Percentiles rank a stretch among this genome's conserved stretches.
Evolutionary conservation across 2,329 filamentous ascomycete genomes (phyloP).

Genomic region (Trichophyton rubrum): DNA sequence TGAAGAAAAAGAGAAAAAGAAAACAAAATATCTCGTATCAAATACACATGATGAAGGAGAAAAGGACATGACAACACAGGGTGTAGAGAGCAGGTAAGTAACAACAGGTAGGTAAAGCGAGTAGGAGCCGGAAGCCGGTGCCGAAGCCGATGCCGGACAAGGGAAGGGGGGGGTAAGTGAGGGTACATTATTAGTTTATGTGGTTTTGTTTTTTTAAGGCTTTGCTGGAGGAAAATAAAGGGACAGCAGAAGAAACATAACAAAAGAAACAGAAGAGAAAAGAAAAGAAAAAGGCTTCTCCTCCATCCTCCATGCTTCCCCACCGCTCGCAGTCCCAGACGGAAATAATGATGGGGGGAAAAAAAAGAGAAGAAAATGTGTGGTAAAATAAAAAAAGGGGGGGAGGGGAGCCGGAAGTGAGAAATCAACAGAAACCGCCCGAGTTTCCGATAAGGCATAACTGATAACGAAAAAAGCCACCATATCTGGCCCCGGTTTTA

Average conservation of each 20-base stretch:
- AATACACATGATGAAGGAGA: constrained; percentile 1
- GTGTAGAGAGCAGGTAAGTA: too few species aligned
- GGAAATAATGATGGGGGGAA: constrained; percentile 6
- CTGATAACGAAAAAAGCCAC: not conserved
- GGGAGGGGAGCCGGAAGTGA: not conserved
- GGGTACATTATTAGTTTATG: not conserved
- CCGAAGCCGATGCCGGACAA: constrained; percentile 5
- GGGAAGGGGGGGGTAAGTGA: not conserved
- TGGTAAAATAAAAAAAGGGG: not conserved
- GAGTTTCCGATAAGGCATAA: constrained; percentile 1
- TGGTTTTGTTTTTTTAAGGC: not conserved
- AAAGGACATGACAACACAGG: not conserved
- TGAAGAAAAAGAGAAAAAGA: not conserved
- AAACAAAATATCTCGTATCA: constrained; percentile 4
- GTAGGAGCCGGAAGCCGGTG: constrained; percentile 3
- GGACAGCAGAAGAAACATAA: not conserved
- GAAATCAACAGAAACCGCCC: constrained; percentile 9
- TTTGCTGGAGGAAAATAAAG: not conserved
- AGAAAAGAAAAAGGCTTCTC: not conserved
- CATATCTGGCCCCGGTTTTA: not conserved
- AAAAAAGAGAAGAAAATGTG: constrained; percentile 9
- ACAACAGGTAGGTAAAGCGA: not conserved
- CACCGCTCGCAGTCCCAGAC: not conserved
- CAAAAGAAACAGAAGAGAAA: not conserved
- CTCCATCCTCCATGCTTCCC: not conserved